Conservation (phyloP, 208 protist genomes). For the Trypanosoma mega region DNA sequence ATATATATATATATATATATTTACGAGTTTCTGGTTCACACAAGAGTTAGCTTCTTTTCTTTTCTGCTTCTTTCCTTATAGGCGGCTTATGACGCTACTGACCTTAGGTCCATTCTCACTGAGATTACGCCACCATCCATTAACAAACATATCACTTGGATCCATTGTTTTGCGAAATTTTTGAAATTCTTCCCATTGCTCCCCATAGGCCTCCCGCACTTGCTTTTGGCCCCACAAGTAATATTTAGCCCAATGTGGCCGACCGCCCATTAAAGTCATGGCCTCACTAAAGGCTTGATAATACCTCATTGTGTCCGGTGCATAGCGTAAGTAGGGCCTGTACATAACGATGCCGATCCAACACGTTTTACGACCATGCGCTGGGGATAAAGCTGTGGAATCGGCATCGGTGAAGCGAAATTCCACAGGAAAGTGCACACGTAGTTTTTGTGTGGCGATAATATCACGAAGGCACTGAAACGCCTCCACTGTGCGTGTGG, state of each 20-base stretch:
- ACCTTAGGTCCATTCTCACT: constrained; percentile 21
- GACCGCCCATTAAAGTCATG: constrained; percentile 61
- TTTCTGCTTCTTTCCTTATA: constrained; percentile 9
- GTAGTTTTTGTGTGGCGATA: constrained; percentile 46
- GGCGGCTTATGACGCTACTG: constrained; percentile 27
- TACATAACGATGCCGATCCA: constrained; percentile 91
- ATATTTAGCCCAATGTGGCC: constrained; percentile 86
- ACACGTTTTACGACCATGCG: constrained; percentile 55
- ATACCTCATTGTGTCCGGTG: constrained; percentile 55
- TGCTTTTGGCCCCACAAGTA: constrained; percentile 54
- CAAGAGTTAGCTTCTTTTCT: constrained; percentile 1
- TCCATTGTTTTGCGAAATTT: constrained; percentile 49
- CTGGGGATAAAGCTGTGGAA: constrained; percentile 55
- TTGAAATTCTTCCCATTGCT: constrained; percentile 65
- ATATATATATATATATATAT: constrained; percentile 2
- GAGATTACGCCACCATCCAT: constrained; percentile 64
- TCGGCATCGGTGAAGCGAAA: constrained; percentile 72
- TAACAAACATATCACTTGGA: constrained; percentile 61
- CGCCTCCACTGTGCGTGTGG: constrained; percentile 36
- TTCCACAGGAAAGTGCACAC: constrained; percentile 84
- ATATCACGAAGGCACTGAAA: constrained; percentile 50
- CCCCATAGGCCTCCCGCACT: constrained; percentile 41
- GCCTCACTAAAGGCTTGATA: constrained; percentile 60
- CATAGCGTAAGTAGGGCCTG: constrained; percentile 43
- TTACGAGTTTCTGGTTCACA: too few relatives aligned